Evolutionary conservation across 768 basidiomycete species (phyloP), one percentile per base, ranked within the genome.

Genomic region (Russula sp.): DNA sequence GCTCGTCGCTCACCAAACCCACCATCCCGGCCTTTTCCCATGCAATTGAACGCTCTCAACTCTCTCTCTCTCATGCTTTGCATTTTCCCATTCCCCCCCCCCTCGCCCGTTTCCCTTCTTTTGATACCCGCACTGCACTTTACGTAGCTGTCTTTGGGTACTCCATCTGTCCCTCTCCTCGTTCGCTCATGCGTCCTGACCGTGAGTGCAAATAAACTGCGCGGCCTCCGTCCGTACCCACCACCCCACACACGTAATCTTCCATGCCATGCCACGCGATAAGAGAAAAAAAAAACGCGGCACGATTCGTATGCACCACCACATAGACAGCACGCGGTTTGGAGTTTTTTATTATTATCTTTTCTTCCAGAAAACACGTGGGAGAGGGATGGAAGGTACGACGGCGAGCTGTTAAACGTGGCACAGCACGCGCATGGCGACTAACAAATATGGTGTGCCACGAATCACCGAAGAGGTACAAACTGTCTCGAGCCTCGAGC

Each of bases 51-150:
- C 60, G 60, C 47, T 61, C 48, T 49, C 54, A 46, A 36, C 50
- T 35, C 61, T 54, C 61, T 39, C 56, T 32, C 59, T 54, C 61
- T 39, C 68, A 59, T 64, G 61, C 59, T 55, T 55, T 58, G 62
- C 62, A 63, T 59, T 48, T 29, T 11, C 35, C 38, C 20, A 7
- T 25, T 58, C 25, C 3, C 50, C 50, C 25, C 25, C 25, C 25
- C 3, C 50, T 45, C 25, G 2, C 25, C 25, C 25, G 25, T 29
- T 29, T 29, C 25, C 25, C 25, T 29, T 46, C 45, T 56, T 56
- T 52, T 18, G 46, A 58, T 58, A 58, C 61, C 61, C 57, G 57
- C 62, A 66, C 58, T 59, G 56, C 61, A 64, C 68, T 35, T 59
- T 60, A 58, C 66, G 65, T 66, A 59, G 57, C 55, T 54, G 56